Evolutionary conservation across 371 early-diverging fungal species (phyloP), one percentile per base, ranked within the genome.

Genomic region (Funneliformis caledonium): DNA sequence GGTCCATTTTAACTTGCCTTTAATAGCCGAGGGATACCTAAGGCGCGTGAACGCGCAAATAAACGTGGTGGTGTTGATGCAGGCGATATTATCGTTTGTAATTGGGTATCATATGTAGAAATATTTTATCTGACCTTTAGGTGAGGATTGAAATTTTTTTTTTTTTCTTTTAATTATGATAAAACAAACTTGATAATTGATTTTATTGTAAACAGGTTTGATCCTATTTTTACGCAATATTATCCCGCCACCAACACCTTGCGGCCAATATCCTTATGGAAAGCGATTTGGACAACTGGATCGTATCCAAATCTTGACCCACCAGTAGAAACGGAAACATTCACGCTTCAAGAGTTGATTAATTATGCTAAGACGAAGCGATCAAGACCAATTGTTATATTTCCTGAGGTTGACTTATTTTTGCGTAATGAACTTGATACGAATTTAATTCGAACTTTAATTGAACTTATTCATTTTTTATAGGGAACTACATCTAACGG

Each of bases 401-500:
- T 96, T 78, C 93, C 96, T 0, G 97, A 96, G 83, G 92, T 89
- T 37, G 37, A 37, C 37, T 26, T 37, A 88, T 59, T 43, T 74
- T 4, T 47, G 11, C 22, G 26, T 78, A 6, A 31, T 43, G 62
- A 43, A 26, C 14, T 26, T n/a, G 14, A 83, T 11, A 19, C 43
- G 33, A 84, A 37, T 22, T n/a, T 52, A 48, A 70, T 31, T 72
- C 0, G 16, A 26, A 83, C 1, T 19, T 12, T 33, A 52, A 78
- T 79, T 19, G 14, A 22, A 59, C 19, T 43, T n/a, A 43, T n/a
- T 61, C 31, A 22, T 19, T 62, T 43, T 79, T 42, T 73, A 19
- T 72, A 92, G 90, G 96, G 93, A 31, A 95, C 97, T 0, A 96
- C 97, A 1, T 92, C 94, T 59, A 97, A 97, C 85, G 95, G 95